A percentile compares a stretch with the other conserved stretches of the same genome.
Conservation (phyloP, 2,329 filamentous ascomycete species). For the Hortaea werneckii region DNA sequence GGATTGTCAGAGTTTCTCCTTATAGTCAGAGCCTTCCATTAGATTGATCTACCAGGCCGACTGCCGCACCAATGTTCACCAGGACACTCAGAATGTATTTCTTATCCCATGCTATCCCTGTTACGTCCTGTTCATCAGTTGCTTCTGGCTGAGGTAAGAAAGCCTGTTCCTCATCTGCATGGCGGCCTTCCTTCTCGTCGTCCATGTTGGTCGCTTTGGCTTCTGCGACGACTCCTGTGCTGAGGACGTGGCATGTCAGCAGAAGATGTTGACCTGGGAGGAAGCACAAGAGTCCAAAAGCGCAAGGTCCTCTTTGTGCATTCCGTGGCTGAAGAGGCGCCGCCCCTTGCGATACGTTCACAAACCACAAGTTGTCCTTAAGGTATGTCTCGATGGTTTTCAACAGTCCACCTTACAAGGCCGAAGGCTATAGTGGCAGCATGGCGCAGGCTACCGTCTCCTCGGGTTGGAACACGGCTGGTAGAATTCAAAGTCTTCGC, state of each 20-base stretch:
- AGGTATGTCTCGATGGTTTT: no score
- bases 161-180: background rate
- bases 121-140: background rate
- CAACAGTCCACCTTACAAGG: no score
- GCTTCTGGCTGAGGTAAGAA: background rate
- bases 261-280: background rate
- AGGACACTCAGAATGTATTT: background rate
- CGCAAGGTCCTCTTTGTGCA: background rate
- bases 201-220: background rate
- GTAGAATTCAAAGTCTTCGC: background rate
- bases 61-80: slow-evolving; percentile 4
- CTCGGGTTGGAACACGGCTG: background rate
- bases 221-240: background rate
- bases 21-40: background rate
- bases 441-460: background rate
- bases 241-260: background rate
- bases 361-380: background rate
- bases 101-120: background rate
- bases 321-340: background rate
- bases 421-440: no score
- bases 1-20: background rate
- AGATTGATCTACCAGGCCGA: slow-evolving; percentile 2
- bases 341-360: background rate
- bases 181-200: background rate
- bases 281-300: no score